Base-by-base conservation (phyloP, 306 rosid genomes). In the Styphnolobium japonicum region DNA sequence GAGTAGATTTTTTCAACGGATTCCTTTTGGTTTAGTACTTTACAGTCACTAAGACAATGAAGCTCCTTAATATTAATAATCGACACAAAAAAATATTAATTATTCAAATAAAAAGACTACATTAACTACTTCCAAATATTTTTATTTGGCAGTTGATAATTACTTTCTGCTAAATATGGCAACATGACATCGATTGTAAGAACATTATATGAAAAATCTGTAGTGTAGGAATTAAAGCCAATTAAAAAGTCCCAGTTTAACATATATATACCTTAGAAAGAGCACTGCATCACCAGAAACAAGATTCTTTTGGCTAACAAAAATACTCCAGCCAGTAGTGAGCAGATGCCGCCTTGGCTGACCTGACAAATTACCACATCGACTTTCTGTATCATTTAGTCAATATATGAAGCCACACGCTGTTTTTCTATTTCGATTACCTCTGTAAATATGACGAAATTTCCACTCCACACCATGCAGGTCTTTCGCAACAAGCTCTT, bases 321-420 rank as follows among this genome's bases (percentile, higher is more conserved):
- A 94, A 87, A 88, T 77, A 86, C 98, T 94, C 98, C 98, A 94
- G 45, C 98, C 97, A 12, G 98, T 94, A 61, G 97, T 94, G 65
- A 92, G 98, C 48, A 94, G 89, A 89, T 94, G 98, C 77, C 98
- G 81, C 90, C 97, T 92, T 56, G 98, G 98, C 90, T 94, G 98
- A 89, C 98, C 98, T 94, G 93, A 79, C 55, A 86, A 89, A 79
- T 63, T 46, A 51, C 52, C 25, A 71, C 64, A 65, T 48, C 25
- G 29, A 74, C 55, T 75, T 79, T 46, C 7, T 81, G 37, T 57
- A 79, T 71, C 75, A 81, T 71, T 55, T 45, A 65, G 60, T 69
- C 60, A 18, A 64, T 36, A 75, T 58, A 65, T 73, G 71, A 82
- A 84, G 73, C 81, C 42, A 19, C 29, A 55, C 27, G n/a, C 45